Conservation (phyloP, 177 flowering plant genomes). For the Vitis hybrid region DNA sequence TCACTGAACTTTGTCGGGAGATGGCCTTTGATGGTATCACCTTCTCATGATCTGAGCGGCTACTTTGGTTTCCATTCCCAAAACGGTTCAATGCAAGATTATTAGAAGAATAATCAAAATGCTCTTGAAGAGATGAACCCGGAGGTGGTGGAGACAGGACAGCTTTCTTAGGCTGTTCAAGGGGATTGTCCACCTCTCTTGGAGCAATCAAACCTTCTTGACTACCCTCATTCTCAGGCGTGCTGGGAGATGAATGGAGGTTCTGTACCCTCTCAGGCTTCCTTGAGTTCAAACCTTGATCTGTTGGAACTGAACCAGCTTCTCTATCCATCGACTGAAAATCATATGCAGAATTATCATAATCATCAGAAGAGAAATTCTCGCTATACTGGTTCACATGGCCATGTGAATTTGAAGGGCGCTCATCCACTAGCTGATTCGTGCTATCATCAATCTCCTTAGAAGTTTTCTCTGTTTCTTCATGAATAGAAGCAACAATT, state of each 20-base stretch:
- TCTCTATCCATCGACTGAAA: conserved; percentile 49
- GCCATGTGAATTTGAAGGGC: conserved; percentile 20
- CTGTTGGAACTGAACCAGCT: conserved; percentile 19
- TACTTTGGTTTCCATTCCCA: conserved; percentile 41
- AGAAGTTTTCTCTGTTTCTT: conserved; percentile 22
- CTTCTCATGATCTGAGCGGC: conserved; percentile 42
- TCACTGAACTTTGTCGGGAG: conserved; percentile 36
- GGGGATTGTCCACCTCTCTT: conserved; percentile 11
- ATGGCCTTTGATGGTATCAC: conserved; percentile 20
- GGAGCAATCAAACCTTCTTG: conserved; percentile 25
- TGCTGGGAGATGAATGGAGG: conserved; percentile 31
- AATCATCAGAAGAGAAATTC: conserved; percentile 60
- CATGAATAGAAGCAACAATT: conserved; percentile 33
- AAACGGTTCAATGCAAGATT: conserved; percentile 22
- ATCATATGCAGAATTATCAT: conserved; percentile 48
- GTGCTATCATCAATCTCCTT: conserved; percentile 23
- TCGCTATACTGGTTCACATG: conserved; percentile 19
- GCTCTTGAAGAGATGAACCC: conserved; percentile 38
- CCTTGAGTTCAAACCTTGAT: conserved; percentile 17
- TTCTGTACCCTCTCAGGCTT: conserved; percentile 34
- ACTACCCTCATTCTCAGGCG: conserved; percentile 31
- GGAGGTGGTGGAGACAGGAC: conserved; percentile 28
- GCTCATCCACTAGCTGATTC: conserved; percentile 24
- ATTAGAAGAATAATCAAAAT: conserved; percentile 37
- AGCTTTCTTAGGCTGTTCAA: conserved; percentile 18